A percentile compares a stretch with the other conserved stretches of the same genome.
phyloP scores from a whole-genome alignment of 2,329 filamentous ascomycete species.

The Phoma sp. region DNA sequence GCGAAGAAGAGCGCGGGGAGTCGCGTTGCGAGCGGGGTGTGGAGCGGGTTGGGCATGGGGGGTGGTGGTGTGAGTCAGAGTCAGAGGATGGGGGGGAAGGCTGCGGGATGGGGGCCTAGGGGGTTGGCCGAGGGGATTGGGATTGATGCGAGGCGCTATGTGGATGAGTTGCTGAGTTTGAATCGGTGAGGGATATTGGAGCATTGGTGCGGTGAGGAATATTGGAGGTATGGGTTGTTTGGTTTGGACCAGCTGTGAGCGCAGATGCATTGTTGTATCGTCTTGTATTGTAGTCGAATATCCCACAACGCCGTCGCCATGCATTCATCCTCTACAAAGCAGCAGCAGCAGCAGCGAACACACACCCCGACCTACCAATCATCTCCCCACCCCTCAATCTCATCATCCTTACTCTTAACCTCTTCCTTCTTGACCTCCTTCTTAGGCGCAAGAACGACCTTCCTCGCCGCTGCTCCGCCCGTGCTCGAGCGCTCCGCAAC shows the following conservation, averaged over 20 bases:
- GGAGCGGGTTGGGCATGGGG: conserved; percentile 35
- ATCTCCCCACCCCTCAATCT: conserved; percentile 49
- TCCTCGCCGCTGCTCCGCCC: conserved; percentile 40
- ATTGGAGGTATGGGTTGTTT: too few relatives aligned
- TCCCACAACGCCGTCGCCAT: conserved; percentile 28
- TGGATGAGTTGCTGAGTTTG: conserved; percentile 73
- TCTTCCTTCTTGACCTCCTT: conserved; percentile 41
- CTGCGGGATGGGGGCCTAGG: conserved; percentile 62
- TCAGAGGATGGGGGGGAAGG: conserved; percentile 43
- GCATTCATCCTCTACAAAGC: conserved; percentile 15
- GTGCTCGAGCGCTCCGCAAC: conserved; percentile 40
- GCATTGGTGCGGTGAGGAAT: too few relatives aligned
- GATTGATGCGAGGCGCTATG: conserved; percentile 76
- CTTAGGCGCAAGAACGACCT: conserved; percentile 36
- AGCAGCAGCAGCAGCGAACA: not conserved
- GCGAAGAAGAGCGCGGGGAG: conserved; percentile 28
- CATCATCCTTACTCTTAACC: conserved; percentile 51
- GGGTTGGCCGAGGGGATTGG: conserved; percentile 75
- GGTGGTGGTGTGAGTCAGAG: conserved; percentile 17
- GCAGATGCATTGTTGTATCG: not conserved
- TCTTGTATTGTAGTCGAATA: not conserved
- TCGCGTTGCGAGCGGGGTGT: conserved; percentile 43
- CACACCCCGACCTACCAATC: conserved; percentile 38
- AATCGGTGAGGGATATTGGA: conserved; percentile 46
- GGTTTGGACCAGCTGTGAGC: not conserved